phyloP scores from a whole-genome alignment of 75 land plant genomes.

The Gnetum montanum region DNA sequence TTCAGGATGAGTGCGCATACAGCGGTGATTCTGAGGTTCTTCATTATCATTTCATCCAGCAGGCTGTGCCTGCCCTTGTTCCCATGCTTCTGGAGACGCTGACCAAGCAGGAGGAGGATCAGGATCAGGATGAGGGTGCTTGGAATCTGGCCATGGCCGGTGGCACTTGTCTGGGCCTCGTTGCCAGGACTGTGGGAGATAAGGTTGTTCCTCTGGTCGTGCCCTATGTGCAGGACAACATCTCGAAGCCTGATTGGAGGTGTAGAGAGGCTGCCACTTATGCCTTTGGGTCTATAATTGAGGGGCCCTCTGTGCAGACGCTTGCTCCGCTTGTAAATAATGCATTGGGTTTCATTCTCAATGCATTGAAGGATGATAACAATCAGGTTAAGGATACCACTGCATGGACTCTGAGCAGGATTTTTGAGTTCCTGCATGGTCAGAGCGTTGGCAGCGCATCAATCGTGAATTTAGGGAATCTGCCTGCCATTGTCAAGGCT shows the following conservation, averaged over 20 bases:
- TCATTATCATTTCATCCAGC: conserved; percentile 44
- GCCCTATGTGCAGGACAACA: conserved; percentile 66
- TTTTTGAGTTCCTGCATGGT: conserved; percentile 65
- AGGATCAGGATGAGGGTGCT: conserved; percentile 55
- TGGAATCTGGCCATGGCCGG: conserved; percentile 85
- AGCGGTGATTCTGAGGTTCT: conserved; percentile 21
- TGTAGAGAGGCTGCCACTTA: conserved; percentile 63
- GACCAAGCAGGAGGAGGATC: conserved; percentile 67
- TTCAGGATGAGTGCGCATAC: conserved; percentile 36
- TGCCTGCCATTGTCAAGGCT: conserved; percentile 47
- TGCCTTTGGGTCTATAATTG: conserved; percentile 74
- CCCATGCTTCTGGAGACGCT: conserved; percentile 60
- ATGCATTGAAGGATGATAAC: conserved; percentile 65
- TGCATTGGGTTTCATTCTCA: conserved; percentile 56
- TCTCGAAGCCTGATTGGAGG: conserved; percentile 54
- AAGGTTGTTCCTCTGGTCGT: conserved; percentile 62
- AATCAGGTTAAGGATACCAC: conserved; percentile 77
- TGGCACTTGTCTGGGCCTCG: conserved; percentile 68
- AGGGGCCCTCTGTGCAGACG: conserved; percentile 55
- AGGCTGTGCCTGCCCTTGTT: conserved; percentile 48
- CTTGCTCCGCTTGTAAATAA: conserved; percentile 46
- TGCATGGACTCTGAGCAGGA: conserved; percentile 80
- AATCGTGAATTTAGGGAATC: conserved; percentile 37
- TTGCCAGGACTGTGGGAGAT: conserved; percentile 71
- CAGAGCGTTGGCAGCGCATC: conserved; percentile 27